Evolutionary conservation across 2,329 filamentous ascomycete genomes (phyloP), one percentile per base, ranked within the genome.

Genomic region (Thielaviopsis musarum): DNA sequence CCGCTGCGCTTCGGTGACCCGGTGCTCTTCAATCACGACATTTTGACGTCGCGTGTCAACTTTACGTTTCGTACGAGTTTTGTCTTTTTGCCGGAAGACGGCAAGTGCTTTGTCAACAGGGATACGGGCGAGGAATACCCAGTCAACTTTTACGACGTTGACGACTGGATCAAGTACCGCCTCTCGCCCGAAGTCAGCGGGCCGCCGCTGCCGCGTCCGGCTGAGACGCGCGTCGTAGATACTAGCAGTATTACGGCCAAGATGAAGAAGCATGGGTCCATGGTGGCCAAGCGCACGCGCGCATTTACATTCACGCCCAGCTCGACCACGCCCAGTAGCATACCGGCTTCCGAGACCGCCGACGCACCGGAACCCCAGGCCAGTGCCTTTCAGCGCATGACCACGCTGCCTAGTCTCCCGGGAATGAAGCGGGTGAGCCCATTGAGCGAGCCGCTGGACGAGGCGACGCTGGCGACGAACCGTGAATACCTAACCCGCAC

Each of bases 1-100:
- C 91, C 91, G 0, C 70, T 97, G 13, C 83, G 91, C 41, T 91
- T 95, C 65, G 91, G 91, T n/a, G 91, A 97, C 67, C 87, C 91
- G 19, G 90, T 96, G 0, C 77, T 95, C 0, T 77, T 96, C 61
- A 95, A 91, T 66, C 90, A 90, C 62, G 88, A 88, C 64, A 85
- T 96, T 0, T 77, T 97, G 17, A 95, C 90, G 0, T 90, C 91
- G 0, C 88, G 93, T 67, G 91, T 95, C 65, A 95, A 95, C 71
- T 95, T 97, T 66, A 90, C 87, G 0, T 83, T 97, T 56, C 81
- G 91, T 7, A 95, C 90, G 0, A 91, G 84, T 51, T 96, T 88
- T 66, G 82, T 84, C 12, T 82, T 96, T 9, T 77, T 97, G 0
- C 91, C 91, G 0, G 85, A 95, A 60, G 85, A 93, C 65, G 90